Base-by-base conservation (phyloP, 176 grass and related monocot species). In the Juncus inflexus region DNA sequence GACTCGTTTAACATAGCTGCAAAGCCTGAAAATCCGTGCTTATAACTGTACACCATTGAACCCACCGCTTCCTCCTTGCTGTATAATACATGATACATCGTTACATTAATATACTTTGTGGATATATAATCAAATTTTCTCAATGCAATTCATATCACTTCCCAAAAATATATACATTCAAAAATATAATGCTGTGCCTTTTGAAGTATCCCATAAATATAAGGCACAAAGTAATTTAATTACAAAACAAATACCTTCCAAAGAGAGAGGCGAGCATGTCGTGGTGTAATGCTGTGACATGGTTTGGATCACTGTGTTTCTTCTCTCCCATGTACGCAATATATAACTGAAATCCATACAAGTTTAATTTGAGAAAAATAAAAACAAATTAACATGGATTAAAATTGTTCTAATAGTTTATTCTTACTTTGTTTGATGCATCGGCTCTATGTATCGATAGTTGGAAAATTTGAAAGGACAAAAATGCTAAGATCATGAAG, bases 11-110 rank as follows among this genome's bases (percentile, higher is more conserved):
- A 78, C 82, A 67, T 80, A 2, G 79, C 82, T 0, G 85, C 76
- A 51, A 95, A 95, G 52, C 90, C 84, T 2, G 90, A 88, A 40
- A 94, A 94, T 0, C 81, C 67, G 41, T 95, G 85, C 57, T 79
- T 86, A 8, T 95, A 95, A 73, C 78, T 81, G 58, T 86, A 79
- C 1, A 76, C n/a, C 8, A 95, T 83, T 6, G 82, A 86, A 9
- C 37, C 73, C 51, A 78, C 3, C 12, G 85, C 77, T 59, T 80
- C 72, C 3, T 86, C 80, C 73, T 60, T 81, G 55, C 79, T 86
- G 9, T 9, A 2, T 6, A 47, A 47, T 9, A 47, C 4, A 6
- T 47, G 9, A 47, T 6, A 9, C 4, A 47, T 5, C 4, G 1
- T 47, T 47, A 2, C 4, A 47, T 6, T 6, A 47, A 47, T 81